Evolutionary conservation across 257 asterid genomes (phyloP), one percentile per base, ranked within the genome.

Genomic region (Rubia yunnanensis): DNA sequence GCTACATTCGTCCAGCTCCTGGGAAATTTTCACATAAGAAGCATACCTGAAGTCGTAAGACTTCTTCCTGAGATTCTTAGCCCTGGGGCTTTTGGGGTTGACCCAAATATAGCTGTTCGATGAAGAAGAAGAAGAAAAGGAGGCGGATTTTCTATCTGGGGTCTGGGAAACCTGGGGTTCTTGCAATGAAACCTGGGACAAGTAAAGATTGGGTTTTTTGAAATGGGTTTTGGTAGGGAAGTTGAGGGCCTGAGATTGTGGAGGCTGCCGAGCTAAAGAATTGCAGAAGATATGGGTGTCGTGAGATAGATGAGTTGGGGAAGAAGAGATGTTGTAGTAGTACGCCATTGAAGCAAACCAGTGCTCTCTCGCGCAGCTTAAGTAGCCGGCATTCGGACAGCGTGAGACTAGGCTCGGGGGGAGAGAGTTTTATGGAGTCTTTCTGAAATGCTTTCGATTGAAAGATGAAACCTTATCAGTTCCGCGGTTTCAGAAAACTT

Each of bases 81-180:
- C 95, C 39, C 76, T 69, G 62, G 91, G 77, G 79, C 88, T 88
- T 41, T 76, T 86, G 59, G 97, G 99, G 59, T 94, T 90, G 70
- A 94, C 84, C 99, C 97, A 94, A 24, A 87, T 60, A 73, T 68
- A 48, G 57, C 83, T 67, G 56, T 85, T 88, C 15, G 94, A 72
- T 26, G 94, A 74, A 60, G 94, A 74, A 55, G 88, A 54, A 24
- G 67, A 9, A 0, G 94, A 74, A 55, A 87, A 54, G 11, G 67
- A 9, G 1, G 4, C 20, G 15, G 73, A 2, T 34, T 75, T 78
- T 22, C 38, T 82, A 64, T 55, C 74, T 26, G 84, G 72, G 38
- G 4, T 30, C 39, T 28, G 63, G 8, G 63, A 31, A 59, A 31
- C 32, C 10, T 59, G 27, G 64, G 64, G 44, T 31, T 59, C 64